Evolutionary conservation across 2,329 filamentous ascomycete species (phyloP), one percentile per base, ranked within the genome.

Genomic region (Pezicula radicicola): DNA sequence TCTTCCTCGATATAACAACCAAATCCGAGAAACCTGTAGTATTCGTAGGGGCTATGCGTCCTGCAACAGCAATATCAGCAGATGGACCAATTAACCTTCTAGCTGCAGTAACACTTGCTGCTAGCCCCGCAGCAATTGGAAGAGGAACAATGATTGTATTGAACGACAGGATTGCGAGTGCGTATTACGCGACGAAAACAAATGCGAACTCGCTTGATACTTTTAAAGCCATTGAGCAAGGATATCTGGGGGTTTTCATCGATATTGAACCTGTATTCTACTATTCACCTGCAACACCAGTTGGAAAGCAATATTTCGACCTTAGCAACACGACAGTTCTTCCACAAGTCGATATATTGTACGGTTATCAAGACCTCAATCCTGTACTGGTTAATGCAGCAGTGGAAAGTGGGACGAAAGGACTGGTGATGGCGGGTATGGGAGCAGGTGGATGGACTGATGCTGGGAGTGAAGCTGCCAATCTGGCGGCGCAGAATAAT

Each of bases 51-150:
- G 75, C 81, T 15, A 85, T 85, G 82, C 72, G 82, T 3, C 81
- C 81, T 4, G 76, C 80, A 0, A 83, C 81, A 0, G 80, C 80
- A 16, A 71, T 84, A 58, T 79, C 76, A 52, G 80, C 82, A 15
- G 82, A 85, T 55, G 82, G 82, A 0, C 80, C 80, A 18, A 73
- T 81, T 60, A 85, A 85, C 64, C 72, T 85, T 21, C 75, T 80
- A 37, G 75, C 79, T 61, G 78, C 80, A n/a, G 80, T 83, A 4
- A 80, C 74, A 0, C 68, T 84, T 3, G 81, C 82, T 1, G 72
- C 68, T 2, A 70, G 69, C 19, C 64, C 71, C 3, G 65, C 66
- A 2, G 78, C 76, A 2, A 63, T 62, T 6, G 70, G 73, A 43
- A 71, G 82, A 3, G 82, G 82, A 40, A 72, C 77, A n/a, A 76